A percentile compares a stretch with the other conserved stretches of the same genome.
Conservation (phyloP, 805 yeast species). For the Torulaspora franciscae region DNA sequence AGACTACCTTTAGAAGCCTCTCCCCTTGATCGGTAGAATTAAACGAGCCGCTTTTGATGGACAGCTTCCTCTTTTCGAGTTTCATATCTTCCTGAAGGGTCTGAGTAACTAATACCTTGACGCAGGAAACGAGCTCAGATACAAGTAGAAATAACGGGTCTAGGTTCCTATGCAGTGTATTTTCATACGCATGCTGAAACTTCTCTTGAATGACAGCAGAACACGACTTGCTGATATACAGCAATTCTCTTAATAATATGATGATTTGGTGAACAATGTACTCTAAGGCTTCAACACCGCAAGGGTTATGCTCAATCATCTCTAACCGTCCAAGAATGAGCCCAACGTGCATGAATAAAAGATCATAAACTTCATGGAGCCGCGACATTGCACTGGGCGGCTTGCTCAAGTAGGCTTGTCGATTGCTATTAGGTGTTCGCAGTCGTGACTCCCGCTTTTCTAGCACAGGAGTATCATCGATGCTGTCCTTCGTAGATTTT, state of each 20-base stretch:
- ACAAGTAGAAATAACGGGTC: constrained; percentile 57
- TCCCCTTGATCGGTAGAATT: constrained; percentile 65
- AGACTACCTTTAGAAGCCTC: constrained; percentile 52
- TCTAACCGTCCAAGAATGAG: constrained; percentile 72
- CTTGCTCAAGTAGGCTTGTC: constrained; percentile 42
- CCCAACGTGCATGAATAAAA: constrained; percentile 57
- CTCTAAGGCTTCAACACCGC: constrained; percentile 65
- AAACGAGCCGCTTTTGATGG: constrained; percentile 38
- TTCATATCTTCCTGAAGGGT: constrained; percentile 42
- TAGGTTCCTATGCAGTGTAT: constrained; percentile 40
- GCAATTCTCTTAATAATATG: constrained; percentile 55
- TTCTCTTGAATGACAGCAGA: constrained; percentile 35
- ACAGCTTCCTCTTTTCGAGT: constrained; percentile 18
- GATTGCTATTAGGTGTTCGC: neutral
- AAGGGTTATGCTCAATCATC: constrained; percentile 65
- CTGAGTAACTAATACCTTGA: constrained; percentile 55
- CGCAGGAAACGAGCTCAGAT: constrained; percentile 59
- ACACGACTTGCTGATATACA: constrained; percentile 53
- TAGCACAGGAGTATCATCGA: neutral
- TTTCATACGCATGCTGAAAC: constrained; percentile 29
- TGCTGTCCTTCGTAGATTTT: constrained; percentile 4
- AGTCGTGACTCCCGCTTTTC: neutral
- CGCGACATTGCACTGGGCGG: constrained; percentile 64
- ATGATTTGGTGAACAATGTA: constrained; percentile 64
- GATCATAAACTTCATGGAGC: constrained; percentile 57